Percentiles rank a stretch among this genome's conserved stretches.
Conservation (phyloP, 805 yeast genomes). For the Metschnikowia lunata region DNA sequence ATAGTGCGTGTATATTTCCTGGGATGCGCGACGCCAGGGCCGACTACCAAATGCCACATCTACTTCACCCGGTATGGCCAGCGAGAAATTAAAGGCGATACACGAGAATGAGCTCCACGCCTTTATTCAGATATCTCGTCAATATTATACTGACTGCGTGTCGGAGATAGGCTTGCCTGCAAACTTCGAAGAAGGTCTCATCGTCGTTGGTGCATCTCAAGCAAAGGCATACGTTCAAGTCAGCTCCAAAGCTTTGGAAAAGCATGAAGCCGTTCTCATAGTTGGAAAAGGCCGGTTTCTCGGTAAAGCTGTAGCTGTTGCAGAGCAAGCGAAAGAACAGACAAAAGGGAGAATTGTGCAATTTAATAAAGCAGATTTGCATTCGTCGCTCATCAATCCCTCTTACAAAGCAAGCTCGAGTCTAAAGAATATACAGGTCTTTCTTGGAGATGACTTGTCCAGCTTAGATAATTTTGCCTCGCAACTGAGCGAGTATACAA, state of each 20-base stretch:
- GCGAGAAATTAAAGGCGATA: constrained; percentile 8
- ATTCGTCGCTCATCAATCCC: constrained; percentile 17
- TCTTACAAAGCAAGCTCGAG: constrained; percentile 12
- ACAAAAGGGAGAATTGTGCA: constrained; percentile 12
- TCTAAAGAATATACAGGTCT: constrained; percentile 11
- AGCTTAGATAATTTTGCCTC: not conserved
- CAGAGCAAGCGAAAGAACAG: constrained; percentile 20
- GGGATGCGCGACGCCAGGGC: no score
- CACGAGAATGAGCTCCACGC: constrained; percentile 4
- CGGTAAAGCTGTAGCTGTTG: constrained; percentile 19
- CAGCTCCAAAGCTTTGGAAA: constrained; percentile 7
- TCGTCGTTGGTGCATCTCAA: constrained; percentile 16
- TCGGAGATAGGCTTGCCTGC: constrained; percentile 3
- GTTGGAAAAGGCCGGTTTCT: constrained; percentile 18
- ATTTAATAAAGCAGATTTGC: constrained; percentile 16
- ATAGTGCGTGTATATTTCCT: no score
- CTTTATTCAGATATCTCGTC: constrained; percentile 4
- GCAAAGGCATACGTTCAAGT: constrained; percentile 16
- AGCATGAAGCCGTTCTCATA: constrained; percentile 13
- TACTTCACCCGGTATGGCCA: constrained; percentile 1
- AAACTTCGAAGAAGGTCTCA: constrained; percentile 11
- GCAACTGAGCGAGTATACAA: constrained; percentile 1
- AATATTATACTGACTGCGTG: constrained; percentile 5
- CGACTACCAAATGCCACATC: no score
- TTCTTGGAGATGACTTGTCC: constrained; percentile 7